Evolutionary conservation across 176 grass and related monocot genomes (phyloP).

Genomic region (Oryza glumipatula): DNA sequence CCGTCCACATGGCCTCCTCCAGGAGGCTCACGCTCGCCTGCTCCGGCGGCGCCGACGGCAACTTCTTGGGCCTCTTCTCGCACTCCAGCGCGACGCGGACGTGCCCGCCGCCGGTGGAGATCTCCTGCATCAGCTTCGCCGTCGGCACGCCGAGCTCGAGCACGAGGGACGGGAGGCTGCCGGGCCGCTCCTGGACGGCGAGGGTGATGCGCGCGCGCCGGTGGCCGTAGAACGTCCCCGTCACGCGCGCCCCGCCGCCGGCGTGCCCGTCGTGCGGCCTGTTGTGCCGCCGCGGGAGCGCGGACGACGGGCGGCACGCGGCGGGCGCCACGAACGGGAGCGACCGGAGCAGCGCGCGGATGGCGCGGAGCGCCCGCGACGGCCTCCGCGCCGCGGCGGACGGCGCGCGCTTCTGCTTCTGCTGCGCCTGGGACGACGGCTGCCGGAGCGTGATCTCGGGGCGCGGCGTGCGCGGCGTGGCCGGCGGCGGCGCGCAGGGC

Average conservation of each 20-base stretch:
- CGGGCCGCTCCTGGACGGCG: conserved; percentile 74
- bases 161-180: conserved; percentile 70
- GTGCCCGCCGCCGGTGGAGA: conserved; percentile 65
- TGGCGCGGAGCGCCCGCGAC: conserved; percentile 49
- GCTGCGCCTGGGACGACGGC: conserved; percentile 41
- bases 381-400: conserved; percentile 41
- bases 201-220: conserved; percentile 75
- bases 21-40: conserved; percentile 48
- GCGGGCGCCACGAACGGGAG: conserved; percentile 73
- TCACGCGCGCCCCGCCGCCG: conserved; percentile 57
- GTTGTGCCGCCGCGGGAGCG: conserved; percentile 42
- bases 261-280: conserved; percentile 67
- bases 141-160: conserved; percentile 82
- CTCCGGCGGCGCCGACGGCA: conserved; percentile 26
- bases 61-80: conserved; percentile 69
- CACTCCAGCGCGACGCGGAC: conserved; percentile 85
- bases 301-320: conserved; percentile 62
- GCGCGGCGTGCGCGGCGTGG: conserved; percentile 48
- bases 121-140: conserved; percentile 89
- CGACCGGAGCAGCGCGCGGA: conserved; percentile 76
- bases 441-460: conserved; percentile 62
- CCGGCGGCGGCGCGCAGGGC: conserved; percentile 40
- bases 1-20: conserved; percentile 87
- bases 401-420: conserved; percentile 58
- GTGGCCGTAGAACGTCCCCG: conserved; percentile 78